Percentiles rank a stretch among this genome's conserved stretches.
Conservation (phyloP, 108 stramenopile species). For the Nitzschia inconspicua region DNA sequence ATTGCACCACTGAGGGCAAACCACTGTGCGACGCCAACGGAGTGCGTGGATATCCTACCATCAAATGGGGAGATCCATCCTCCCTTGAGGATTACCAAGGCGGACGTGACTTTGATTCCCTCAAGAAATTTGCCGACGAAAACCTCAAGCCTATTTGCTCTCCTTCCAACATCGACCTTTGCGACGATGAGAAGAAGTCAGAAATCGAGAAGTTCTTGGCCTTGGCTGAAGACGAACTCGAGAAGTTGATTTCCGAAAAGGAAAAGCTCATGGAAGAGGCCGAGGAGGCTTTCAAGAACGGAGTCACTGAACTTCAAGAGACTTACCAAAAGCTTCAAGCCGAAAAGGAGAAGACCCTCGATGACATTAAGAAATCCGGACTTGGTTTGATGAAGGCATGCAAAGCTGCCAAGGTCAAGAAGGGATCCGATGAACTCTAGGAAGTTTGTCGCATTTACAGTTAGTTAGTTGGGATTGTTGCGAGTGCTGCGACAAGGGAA, state of each 20-base stretch:
- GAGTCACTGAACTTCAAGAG: conserved; percentile 68
- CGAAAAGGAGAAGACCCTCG: conserved; percentile 71
- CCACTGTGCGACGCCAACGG: conserved; percentile 75
- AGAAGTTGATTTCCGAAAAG: conserved; percentile 55
- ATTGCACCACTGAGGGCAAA: conserved; percentile 77
- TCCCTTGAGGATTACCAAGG: conserved; percentile 85
- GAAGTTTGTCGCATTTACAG: background rate
- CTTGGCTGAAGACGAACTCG: conserved; percentile 50
- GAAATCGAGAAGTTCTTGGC: conserved; percentile 69
- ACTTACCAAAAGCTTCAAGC: conserved; percentile 52
- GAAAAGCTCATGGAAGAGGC: conserved; percentile 65
- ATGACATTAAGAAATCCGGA: conserved; percentile 76
- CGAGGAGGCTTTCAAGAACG: conserved; percentile 61
- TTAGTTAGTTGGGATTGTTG: background rate
- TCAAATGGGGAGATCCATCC: conserved; percentile 75
- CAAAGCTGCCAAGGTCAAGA: conserved; percentile 41
- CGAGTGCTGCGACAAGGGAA: background rate
- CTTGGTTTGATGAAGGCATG: conserved; percentile 89
- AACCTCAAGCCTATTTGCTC: conserved; percentile 66
- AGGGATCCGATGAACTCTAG: conserved; percentile 66
- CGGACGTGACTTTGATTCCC: conserved; percentile 55
- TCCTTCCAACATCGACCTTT: conserved; percentile 67
- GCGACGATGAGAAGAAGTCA: conserved; percentile 76
- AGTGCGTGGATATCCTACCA: conserved; percentile 81
- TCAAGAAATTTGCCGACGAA: conserved; percentile 73